Conservation (phyloP, 352 stramenopile genomes). For the Phytopythium vexans region DNA sequence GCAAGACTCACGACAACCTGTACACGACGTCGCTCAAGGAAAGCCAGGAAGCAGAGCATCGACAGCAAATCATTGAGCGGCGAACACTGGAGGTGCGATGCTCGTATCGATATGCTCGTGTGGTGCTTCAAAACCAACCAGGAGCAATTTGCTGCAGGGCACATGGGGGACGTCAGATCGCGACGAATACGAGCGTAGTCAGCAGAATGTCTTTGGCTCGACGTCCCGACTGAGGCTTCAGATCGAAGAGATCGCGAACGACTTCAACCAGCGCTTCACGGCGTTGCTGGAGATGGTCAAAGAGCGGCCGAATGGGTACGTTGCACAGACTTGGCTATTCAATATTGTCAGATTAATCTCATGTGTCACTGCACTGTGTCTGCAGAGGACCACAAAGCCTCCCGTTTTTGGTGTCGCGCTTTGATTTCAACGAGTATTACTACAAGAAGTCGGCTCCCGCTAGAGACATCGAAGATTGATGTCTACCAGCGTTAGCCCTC, state of each 20-base stretch:
- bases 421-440: conserved; percentile 93
- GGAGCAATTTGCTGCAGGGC: conserved; percentile 19
- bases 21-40: conserved; percentile 77
- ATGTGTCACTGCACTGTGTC: not conserved
- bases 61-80: conserved; percentile 40
- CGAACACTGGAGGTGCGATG: conserved; percentile 41
- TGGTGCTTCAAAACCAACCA: too few species aligned
- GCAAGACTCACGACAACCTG: conserved; percentile 75
- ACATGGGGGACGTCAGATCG: conserved; percentile 58
- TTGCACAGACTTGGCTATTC: conserved; percentile 8
- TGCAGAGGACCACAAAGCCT: conserved; percentile 72
- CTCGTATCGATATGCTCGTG: not conserved
- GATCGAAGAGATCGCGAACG: conserved; percentile 58
- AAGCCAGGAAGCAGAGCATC: conserved; percentile 57
- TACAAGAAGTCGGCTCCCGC: conserved; percentile 42
- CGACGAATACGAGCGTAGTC: conserved; percentile 40
- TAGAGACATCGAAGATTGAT: conserved; percentile 25
- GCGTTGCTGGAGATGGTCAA: conserved; percentile 73
- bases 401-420: conserved; percentile 83
- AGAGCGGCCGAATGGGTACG: conserved; percentile 46
- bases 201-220: conserved; percentile 35
- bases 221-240: conserved; percentile 52
- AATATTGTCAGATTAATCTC: not conserved
- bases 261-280: conserved; percentile 65
- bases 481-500: not conserved